Base-by-base conservation (phyloP, 2,329 filamentous ascomycete genomes). In the Emergomyces orientalis region DNA sequence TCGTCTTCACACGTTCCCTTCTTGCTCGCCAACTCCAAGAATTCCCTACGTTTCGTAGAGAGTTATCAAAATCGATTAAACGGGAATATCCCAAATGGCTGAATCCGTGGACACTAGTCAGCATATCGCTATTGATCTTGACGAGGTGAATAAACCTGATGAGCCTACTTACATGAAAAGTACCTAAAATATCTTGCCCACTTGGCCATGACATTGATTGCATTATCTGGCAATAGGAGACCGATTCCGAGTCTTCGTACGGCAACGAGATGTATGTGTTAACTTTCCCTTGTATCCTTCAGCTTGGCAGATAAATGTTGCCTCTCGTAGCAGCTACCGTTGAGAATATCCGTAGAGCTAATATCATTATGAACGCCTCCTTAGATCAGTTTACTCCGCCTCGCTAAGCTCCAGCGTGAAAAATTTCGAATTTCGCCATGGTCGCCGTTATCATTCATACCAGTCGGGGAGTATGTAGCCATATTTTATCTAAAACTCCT, bases 371-470 rank as follows among this genome's bases (percentile, higher is more conserved):
- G n/a, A 45, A n/a, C 14, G 17, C 25, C 34, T 41, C 25, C 57
- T 37, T 59, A 59, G 57, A 27, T 59, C 60, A 17, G 25, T 19
- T 30, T 61, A 55, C 30, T 47, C 60, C 22, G 41, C 32, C 4
- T 61, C 60, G 30, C 11, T 61, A 11, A 55, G 30, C 47, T 41
- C 60, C n/a, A 61, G 60, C 19, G 60, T 61, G 27, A 32, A 37
- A 9, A 43, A 37, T 5, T 61, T 39, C 32, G 47, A 52, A 43
- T 64, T 60, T 49, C 62, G 62, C 27, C 41, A 64, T 52, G 64
- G 64, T 25, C 65, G 65, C 19, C 62, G 65, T 11, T 67, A 65
- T 62, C 62, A 67, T 55, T 49, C 52, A 5, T 67, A 67, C 32
- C 47, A 49, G 32, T 27, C 47, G 17, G 60, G 60, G 27, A 27